phyloP scores from a whole-genome alignment of 208 protist species.

The Leishmania martiniquensis region DNA sequence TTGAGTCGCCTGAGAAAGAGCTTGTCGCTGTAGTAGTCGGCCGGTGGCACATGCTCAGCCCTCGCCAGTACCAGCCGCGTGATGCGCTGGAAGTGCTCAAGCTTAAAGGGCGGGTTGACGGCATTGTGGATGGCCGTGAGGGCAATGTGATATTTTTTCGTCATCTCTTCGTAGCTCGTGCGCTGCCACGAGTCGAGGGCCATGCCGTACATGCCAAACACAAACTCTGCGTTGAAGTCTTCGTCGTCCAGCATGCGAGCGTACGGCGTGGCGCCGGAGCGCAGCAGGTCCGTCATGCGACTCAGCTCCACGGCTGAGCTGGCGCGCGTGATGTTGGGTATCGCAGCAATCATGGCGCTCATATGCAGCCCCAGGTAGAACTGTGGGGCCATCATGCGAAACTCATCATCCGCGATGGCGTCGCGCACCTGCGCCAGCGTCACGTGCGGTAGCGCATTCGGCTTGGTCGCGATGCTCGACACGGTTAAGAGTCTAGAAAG shows the following conservation, averaged over 20 bases:
- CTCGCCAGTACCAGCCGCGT: slow-evolving; percentile 83
- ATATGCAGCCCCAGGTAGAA: slow-evolving; percentile 87
- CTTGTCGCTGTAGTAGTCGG: slow-evolving; percentile 58
- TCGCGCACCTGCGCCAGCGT: slow-evolving; percentile 55
- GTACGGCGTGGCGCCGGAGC: slow-evolving; percentile 72
- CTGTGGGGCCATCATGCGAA: slow-evolving; percentile 86
- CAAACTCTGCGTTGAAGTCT: slow-evolving; percentile 90
- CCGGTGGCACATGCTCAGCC: slow-evolving; percentile 76
- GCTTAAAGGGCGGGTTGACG: slow-evolving; percentile 61
- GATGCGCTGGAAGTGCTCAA: slow-evolving; percentile 83
- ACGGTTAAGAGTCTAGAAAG: slow-evolving; percentile 66
- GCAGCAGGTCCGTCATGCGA: slow-evolving; percentile 43
- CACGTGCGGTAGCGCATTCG: slow-evolving; percentile 65
- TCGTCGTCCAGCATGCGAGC: slow-evolving; percentile 89
- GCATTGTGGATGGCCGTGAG: slow-evolving; percentile 68
- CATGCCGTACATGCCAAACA: slow-evolving; percentile 92
- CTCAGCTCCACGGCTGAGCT: slow-evolving; percentile 44
- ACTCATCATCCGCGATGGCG: slow-evolving; percentile 75
- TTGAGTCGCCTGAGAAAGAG: slow-evolving; percentile 38
- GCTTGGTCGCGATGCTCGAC: slow-evolving; percentile 69
- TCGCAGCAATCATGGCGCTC: slow-evolving; percentile 58
- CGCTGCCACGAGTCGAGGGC: slow-evolving; percentile 91
- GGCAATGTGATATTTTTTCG: slow-evolving; percentile 65
- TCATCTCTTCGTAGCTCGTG: slow-evolving; percentile 83
- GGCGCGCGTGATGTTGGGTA: slow-evolving; percentile 69